Evolutionary conservation across 441 rosid genomes (phyloP).

Genomic region (Rhodomyrtus psidioides): DNA sequence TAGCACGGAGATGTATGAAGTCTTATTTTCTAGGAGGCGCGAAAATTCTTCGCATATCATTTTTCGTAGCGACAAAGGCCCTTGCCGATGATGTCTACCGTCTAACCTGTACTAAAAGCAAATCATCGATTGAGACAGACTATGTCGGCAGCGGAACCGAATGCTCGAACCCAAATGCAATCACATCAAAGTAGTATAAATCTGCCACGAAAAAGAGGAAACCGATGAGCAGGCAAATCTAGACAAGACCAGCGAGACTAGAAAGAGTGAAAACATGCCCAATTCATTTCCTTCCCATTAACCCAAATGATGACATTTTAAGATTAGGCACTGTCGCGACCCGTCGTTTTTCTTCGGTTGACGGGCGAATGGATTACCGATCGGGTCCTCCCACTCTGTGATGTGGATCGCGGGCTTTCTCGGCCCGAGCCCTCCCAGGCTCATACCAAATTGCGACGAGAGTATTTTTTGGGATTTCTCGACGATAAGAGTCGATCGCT

Average conservation of each 20-base stretch:
- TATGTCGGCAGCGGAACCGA: neutral
- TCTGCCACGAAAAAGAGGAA: no score
- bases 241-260: neutral
- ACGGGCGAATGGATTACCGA: no score
- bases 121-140: neutral
- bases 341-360: no score
- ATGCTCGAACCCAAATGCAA: neutral
- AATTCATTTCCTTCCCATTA: neutral
- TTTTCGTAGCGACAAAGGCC: neutral
- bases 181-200: neutral
- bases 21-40: neutral
- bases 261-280: neutral
- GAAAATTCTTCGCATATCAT: neutral
- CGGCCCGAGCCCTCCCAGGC: no score
- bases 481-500: no score
- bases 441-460: no score
- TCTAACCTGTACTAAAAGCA: neutral
- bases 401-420: no score
- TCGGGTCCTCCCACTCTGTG: no score
- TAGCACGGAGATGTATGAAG: neutral
- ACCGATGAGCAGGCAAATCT: no score
- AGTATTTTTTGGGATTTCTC: no score
- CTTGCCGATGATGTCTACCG: fast-evolving
- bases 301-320: neutral
- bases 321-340: no score